Evolutionary conservation across 306 rosid species (phyloP).

Genomic region (Potentilla sterilis): DNA sequence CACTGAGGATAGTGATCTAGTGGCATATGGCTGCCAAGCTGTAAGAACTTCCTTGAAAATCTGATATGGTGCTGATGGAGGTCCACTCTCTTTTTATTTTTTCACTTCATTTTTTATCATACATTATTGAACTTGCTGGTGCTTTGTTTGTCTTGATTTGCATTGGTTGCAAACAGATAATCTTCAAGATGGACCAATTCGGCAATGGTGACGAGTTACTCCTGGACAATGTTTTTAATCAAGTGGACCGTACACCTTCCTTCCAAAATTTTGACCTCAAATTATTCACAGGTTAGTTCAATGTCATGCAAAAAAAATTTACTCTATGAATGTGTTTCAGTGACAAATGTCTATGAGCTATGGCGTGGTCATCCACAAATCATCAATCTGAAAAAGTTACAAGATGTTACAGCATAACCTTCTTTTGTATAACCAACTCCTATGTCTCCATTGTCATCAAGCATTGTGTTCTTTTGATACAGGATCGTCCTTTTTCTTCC

Average conservation of each 20-base stretch:
- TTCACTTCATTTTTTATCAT: slow-evolving; percentile 8
- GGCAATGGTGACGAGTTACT: slow-evolving; percentile 80
- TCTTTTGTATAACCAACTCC: background rate
- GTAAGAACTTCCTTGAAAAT: slow-evolving; percentile 59
- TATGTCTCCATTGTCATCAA: background rate
- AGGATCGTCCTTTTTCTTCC: background rate
- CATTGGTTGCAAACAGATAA: slow-evolving; percentile 47
- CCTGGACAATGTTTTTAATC: slow-evolving; percentile 58
- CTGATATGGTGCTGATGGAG: slow-evolving; percentile 41
- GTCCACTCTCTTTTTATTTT: slow-evolving; percentile 28
- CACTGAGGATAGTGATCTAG: slow-evolving; percentile 67
- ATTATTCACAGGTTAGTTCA: slow-evolving; percentile 62
- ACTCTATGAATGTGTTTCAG: background rate
- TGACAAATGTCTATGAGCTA: background rate
- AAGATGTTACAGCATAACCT: background rate
- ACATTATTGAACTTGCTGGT: slow-evolving; percentile 17
- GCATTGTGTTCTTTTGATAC: background rate
- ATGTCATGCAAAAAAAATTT: slow-evolving; percentile 2
- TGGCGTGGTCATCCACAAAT: background rate
- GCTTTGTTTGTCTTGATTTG: slow-evolving; percentile 30
- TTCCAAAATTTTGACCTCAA: slow-evolving; percentile 60
- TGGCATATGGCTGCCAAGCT: slow-evolving; percentile 91
- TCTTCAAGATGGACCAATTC: slow-evolving; percentile 84
- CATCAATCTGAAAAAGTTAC: slow-evolving; percentile 9
- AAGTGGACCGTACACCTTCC: slow-evolving; percentile 52